Evolutionary conservation across 2,329 filamentous ascomycete species (phyloP).

Genomic region (Fusarium sambucinum): DNA sequence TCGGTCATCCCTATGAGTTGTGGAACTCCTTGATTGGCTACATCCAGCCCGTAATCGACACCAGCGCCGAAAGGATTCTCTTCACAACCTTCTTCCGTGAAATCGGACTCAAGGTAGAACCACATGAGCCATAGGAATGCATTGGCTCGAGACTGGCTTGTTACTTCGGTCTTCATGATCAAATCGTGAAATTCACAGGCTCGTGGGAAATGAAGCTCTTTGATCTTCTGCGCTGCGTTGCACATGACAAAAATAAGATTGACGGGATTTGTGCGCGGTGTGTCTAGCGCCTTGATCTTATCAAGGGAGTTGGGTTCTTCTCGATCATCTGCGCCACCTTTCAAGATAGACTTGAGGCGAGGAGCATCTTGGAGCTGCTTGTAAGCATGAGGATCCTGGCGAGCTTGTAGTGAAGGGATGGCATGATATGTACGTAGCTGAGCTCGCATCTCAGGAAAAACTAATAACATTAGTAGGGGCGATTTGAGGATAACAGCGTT

Average conservation of each 20-base stretch:
- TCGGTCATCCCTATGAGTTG: constrained; percentile 72
- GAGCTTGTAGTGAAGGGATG: constrained; percentile 94
- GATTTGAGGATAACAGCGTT: not conserved
- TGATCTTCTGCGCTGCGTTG: constrained; percentile 89
- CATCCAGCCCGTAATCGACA: constrained; percentile 72
- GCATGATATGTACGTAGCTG: constrained; percentile 98
- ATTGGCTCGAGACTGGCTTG: constrained; percentile 82
- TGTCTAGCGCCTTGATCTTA: constrained; percentile 75
- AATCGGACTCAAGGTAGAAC: constrained; percentile 98
- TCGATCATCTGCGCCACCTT: constrained; percentile 93
- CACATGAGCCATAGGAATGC: constrained; percentile 99
- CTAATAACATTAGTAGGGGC: constrained; percentile 60
- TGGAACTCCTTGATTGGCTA: constrained; percentile 78
- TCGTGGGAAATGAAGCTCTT: constrained; percentile 89
- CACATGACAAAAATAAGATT: constrained; percentile 97
- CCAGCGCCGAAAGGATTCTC: constrained; percentile 89
- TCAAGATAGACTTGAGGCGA: constrained; percentile 94
- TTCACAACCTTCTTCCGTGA: constrained; percentile 85
- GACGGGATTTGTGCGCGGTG: constrained; percentile 91
- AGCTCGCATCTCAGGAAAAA: constrained; percentile 99
- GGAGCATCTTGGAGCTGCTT: constrained; percentile 98
- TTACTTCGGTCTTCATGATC: constrained; percentile 88
- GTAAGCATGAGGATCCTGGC: constrained; percentile 94
- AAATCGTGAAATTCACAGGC: constrained; percentile 94
- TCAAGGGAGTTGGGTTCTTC: constrained; percentile 85